Percentiles rank a stretch among this genome's conserved stretches.
phyloP scores from a whole-genome alignment of 352 stramenopile species.

The Phytophthora capsici region DNA sequence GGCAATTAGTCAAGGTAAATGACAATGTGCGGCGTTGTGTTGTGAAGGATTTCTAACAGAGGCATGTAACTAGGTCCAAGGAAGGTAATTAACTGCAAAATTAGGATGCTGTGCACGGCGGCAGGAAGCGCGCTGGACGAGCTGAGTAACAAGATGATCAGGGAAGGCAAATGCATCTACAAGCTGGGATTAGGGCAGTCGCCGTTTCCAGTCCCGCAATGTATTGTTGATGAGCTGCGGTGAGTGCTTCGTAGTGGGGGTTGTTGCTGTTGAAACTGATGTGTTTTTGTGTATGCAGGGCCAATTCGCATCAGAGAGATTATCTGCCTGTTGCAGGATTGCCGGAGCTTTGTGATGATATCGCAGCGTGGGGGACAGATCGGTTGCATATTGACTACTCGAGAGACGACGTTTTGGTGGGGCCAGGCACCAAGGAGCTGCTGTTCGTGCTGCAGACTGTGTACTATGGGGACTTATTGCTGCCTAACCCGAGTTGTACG shows the following conservation, averaged over 20 bases:
- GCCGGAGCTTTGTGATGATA: conserved; percentile 76
- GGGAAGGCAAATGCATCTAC: conserved; percentile 82
- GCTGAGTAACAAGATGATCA: conserved; percentile 87
- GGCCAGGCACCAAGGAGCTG: conserved; percentile 89
- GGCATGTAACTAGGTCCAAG: conserved; percentile 53
- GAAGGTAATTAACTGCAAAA: conserved; percentile 89
- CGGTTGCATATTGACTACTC: conserved; percentile 69
- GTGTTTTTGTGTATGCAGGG: conserved; percentile 35
- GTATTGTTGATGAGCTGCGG: conserved; percentile 88
- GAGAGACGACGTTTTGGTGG: conserved; percentile 82
- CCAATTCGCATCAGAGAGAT: conserved; percentile 82
- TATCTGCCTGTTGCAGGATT: conserved; percentile 85
- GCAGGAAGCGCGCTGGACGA: conserved; percentile 83
- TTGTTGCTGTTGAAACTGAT: conserved; percentile 9
- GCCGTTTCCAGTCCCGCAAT: conserved; percentile 87
- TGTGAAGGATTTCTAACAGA: conserved; percentile 1
- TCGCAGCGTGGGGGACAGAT: conserved; percentile 72
- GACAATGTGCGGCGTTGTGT: background rate
- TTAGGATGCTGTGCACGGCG: conserved; percentile 84
- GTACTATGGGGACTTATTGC: conserved; percentile 86
- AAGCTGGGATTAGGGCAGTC: conserved; percentile 87
- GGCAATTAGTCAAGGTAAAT: conserved; percentile 37
- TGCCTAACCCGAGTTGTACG: conserved; percentile 87
- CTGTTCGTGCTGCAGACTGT: conserved; percentile 90
- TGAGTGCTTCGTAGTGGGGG: conserved; percentile 26